Conservation (phyloP, 768 basidiomycete genomes). For the Butyriboletus loyo region DNA sequence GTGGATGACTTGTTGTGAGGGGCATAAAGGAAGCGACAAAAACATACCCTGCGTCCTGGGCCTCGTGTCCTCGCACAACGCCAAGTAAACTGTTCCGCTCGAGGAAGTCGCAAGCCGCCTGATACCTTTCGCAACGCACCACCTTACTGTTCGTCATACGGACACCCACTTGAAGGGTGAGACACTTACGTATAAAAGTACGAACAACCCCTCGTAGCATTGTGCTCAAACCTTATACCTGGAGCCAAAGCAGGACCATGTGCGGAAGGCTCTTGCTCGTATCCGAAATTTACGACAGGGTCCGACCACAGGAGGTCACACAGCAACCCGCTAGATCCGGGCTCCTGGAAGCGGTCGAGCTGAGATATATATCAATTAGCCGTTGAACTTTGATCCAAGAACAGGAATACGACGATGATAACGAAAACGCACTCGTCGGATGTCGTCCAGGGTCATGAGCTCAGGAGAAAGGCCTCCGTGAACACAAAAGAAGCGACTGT, state of each 20-base stretch:
- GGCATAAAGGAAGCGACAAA: neutral
- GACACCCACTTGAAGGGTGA: neutral
- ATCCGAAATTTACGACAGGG: conserved; percentile 84
- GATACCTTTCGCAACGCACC: conserved; percentile 49
- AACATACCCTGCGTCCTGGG: conserved; percentile 89
- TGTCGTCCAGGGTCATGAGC: conserved; percentile 73
- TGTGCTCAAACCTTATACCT: conserved; percentile 70
- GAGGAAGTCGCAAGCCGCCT: conserved; percentile 92
- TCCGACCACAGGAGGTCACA: conserved; percentile 98
- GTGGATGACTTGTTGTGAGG: neutral
- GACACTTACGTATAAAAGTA: conserved; percentile 83
- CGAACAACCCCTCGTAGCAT: conserved; percentile 85
- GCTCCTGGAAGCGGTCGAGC: conserved; percentile 93
- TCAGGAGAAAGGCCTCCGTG: conserved; percentile 95
- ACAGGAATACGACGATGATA: neutral
- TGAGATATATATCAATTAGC: conserved; percentile 32
- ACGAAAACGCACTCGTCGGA: conserved; percentile 50
- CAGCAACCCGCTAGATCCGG: conserved; percentile 85
- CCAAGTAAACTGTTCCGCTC: conserved; percentile 88
- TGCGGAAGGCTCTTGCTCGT: conserved; percentile 58
- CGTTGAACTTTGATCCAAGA: neutral
- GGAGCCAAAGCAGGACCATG: conserved; percentile 52
- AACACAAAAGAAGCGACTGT: conserved; percentile 94
- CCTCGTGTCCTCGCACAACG: conserved; percentile 96
- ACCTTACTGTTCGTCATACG: neutral